Evolutionary conservation across 2,329 filamentous ascomycete species (phyloP).

Genomic region (Aspergillus neoniger): DNA sequence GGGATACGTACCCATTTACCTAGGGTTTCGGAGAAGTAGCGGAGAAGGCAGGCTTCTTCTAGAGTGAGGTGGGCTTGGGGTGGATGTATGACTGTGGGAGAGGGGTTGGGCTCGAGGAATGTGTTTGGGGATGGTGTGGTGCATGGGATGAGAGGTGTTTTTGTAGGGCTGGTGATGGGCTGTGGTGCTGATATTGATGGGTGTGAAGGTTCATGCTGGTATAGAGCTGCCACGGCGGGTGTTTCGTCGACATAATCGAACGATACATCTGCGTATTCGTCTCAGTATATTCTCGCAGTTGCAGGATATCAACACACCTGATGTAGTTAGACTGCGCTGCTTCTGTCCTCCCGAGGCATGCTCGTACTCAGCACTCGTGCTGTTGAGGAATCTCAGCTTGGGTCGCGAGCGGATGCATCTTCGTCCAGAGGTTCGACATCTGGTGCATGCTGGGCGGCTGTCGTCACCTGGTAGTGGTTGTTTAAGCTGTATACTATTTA

Average conservation of each 20-base stretch:
- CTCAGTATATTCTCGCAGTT: background rate
- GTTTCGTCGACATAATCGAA: slow-evolving; percentile 17
- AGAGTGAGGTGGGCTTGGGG: slow-evolving; percentile 7
- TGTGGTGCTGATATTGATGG: background rate
- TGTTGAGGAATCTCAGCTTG: slow-evolving; percentile 8
- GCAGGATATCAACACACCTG: background rate
- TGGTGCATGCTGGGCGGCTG: slow-evolving; percentile 10
- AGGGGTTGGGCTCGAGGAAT: background rate
- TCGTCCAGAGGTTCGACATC: slow-evolving; percentile 13
- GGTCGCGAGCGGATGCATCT: slow-evolving; percentile 10
- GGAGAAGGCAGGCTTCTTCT: slow-evolving; percentile 20
- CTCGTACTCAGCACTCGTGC: background rate
- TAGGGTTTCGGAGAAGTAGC: slow-evolving; percentile 23
- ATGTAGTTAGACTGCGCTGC: background rate
- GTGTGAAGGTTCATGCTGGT: background rate
- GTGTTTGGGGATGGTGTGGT: background rate
- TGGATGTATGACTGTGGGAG: background rate
- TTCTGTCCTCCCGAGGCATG: background rate
- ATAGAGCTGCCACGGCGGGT: slow-evolving; percentile 7
- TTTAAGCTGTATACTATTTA: background rate
- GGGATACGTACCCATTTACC: slow-evolving; percentile 18
- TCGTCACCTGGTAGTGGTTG: slow-evolving; percentile 7
- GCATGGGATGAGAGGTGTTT: background rate
- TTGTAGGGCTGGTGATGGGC: background rate
- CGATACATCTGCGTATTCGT: background rate